phyloP scores from a whole-genome alignment of 2,329 filamentous ascomycete species.

The Colletotrichum lini region DNA sequence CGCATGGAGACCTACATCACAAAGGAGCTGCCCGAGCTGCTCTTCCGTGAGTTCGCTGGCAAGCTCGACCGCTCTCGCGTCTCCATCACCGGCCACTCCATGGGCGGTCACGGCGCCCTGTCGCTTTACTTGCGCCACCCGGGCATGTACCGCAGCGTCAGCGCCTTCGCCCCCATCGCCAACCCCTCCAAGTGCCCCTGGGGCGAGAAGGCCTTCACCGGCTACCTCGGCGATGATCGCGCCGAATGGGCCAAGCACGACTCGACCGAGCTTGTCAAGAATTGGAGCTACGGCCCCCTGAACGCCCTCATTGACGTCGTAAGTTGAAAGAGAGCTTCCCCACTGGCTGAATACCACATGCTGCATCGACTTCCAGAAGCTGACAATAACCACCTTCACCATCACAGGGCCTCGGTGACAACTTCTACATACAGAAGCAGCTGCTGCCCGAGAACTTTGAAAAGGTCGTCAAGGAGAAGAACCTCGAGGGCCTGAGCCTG shows the following conservation, averaged over 20 bases:
- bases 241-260: conserved; percentile 91
- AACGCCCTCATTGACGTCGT: conserved; percentile 91
- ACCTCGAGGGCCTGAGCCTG: conserved; percentile 80
- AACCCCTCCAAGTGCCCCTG: conserved; percentile 91
- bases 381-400: neutral
- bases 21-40: conserved; percentile 83
- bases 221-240: conserved; percentile 86
- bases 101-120: conserved; percentile 96
- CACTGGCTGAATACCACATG: neutral
- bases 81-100: conserved; percentile 93
- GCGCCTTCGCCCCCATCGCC: conserved; percentile 89
- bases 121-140: conserved; percentile 94
- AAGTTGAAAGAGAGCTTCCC: conserved; percentile 52
- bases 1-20: conserved; percentile 96
- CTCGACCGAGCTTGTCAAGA: conserved; percentile 88
- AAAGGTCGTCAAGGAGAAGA: conserved; percentile 81
- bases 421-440: conserved; percentile 96
- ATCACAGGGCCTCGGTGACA: conserved; percentile 87
- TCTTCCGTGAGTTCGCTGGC: conserved; percentile 79
- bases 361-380: neutral
- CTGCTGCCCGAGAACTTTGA: conserved; percentile 94
- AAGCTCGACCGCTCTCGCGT: conserved; percentile 79
- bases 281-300: conserved; percentile 76
- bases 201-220: conserved; percentile 95
- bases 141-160: conserved; percentile 88